Conservation (phyloP, 352 stramenopile species). For the Phytophthora pisi region DNA sequence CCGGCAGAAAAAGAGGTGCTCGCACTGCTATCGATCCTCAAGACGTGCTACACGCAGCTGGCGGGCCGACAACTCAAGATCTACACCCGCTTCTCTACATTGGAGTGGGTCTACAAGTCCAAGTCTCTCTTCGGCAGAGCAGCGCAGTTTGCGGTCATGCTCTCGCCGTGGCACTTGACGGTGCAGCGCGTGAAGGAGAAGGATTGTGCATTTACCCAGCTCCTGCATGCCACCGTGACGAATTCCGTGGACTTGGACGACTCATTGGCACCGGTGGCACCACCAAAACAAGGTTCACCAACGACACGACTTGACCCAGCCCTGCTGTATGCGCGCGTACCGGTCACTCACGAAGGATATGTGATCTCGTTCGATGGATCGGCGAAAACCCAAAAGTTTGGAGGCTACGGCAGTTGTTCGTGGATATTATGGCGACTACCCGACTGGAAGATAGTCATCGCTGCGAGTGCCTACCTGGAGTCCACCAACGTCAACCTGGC, state of each 20-base stretch:
- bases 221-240: too few species aligned
- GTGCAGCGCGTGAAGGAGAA: too few species aligned
- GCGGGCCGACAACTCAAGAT: conserved; percentile 3
- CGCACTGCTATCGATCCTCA: conserved; percentile 9
- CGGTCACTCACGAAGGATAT: not conserved
- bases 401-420: conserved; percentile 7
- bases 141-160: conserved; percentile 3
- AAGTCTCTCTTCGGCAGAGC: conserved; percentile 15
- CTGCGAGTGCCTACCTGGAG: conserved; percentile 2
- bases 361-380: conserved; percentile 30
- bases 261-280: not conserved
- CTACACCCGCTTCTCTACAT: conserved; percentile 22
- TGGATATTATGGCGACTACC: conserved; percentile 8
- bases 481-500: not conserved
- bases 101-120: conserved; percentile 21
- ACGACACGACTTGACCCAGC: not conserved
- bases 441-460: conserved; percentile 5
- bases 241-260: conserved; percentile 5
- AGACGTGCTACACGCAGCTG: conserved; percentile 16
- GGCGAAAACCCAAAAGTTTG: conserved; percentile 15
- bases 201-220: too few species aligned
- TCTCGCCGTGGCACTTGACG: conserved; percentile 17
- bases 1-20: conserved; percentile 18
- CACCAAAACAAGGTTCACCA: not conserved
- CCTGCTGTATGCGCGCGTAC: conserved; percentile 1